Base-by-base conservation (phyloP, 75 land plant species). In the Picea sitchensis region DNA sequence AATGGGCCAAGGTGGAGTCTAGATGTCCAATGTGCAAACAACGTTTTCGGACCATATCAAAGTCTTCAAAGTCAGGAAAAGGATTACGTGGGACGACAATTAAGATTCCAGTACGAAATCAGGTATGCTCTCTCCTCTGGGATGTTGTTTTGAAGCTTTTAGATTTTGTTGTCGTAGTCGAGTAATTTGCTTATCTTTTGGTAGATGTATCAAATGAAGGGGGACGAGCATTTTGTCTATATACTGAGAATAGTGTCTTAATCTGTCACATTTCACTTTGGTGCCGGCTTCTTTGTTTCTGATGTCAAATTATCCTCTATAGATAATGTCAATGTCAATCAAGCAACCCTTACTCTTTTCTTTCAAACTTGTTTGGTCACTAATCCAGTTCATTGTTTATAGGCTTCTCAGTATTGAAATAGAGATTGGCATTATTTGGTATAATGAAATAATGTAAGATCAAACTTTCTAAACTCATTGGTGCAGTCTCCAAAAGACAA, bases 1-100 rank as follows among this genome's bases (percentile, higher is more conserved):
- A 93, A 77, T 98, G 99, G 99, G 90, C 99, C 11, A 98, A 98
- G 78, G 98, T 98, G 65, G 99, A 98, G 80, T 91, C 99, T 58
- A 88, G 99, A n/a, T 98, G 99, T 76, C 99, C 99, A 36, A 78
- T 93, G 59, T 98, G 99, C 81, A 98, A 98, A 87, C 94, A 92
- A 82, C 88, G 99, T 58, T 98, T 98, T 80, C 63, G 81, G 38
- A 87, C 96, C 13, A 88, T 98, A 31, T 83, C 85, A 51, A 93
- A 90, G 75, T 81, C 94, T 23, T 76, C 85, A 44, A 80, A 78
- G 75, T 47, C 86, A 31, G 87, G 83, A 21, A 61, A 77, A 26
- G 89, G 90, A 34, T 74, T 86, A 72, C 92, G 92, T 67, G 83
- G 77, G 14, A 67, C 86, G 38, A 84, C 90, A 32, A 83, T 94